phyloP scores from a whole-genome alignment of 1,284 basidiomycete species.

The Apiotrichum brassicae region DNA sequence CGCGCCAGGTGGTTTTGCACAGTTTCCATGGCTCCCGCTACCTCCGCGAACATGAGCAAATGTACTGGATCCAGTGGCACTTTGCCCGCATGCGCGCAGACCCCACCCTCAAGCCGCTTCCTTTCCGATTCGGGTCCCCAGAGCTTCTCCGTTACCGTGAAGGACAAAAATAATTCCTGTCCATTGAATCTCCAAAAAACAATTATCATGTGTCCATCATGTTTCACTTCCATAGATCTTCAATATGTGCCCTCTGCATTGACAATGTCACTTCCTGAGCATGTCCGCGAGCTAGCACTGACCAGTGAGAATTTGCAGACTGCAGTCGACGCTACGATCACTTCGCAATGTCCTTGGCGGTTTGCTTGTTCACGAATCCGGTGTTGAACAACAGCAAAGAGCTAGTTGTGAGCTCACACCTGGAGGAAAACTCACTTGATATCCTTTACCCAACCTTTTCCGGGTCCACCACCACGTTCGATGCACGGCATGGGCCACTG shows the following conservation, averaged over 20 bases:
- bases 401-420: slow-evolving; percentile 15
- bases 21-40: slow-evolving; percentile 11
- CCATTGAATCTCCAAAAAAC: too few species aligned
- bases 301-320: too few species aligned
- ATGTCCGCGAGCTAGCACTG: too few species aligned
- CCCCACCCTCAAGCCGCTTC: slow-evolving; percentile 3
- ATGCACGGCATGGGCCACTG: slow-evolving; percentile 88
- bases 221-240: too few species aligned
- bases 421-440: slow-evolving; percentile 58
- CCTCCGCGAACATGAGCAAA: slow-evolving; percentile 15
- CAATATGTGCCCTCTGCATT: too few species aligned
- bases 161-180: too few species aligned
- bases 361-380: slow-evolving; percentile 75
- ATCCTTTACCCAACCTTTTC: slow-evolving; percentile 91
- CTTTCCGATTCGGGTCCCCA: slow-evolving; percentile 4
- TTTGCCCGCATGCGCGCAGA: slow-evolving; percentile 7
- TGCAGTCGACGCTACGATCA: too few species aligned
- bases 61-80: slow-evolving; percentile 16
- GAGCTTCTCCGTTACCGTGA: not conserved
- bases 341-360: too few species aligned
- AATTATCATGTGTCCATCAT: too few species aligned
- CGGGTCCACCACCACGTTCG: slow-evolving; percentile 68
- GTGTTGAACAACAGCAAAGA: slow-evolving; percentile 83
- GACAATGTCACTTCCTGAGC: too few species aligned
- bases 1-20: slow-evolving; percentile 8